Percentiles rank a stretch among this genome's conserved stretches.
Evolutionary conservation across 208 protist genomes (phyloP).

Genomic region (Phytomonas sp.): DNA sequence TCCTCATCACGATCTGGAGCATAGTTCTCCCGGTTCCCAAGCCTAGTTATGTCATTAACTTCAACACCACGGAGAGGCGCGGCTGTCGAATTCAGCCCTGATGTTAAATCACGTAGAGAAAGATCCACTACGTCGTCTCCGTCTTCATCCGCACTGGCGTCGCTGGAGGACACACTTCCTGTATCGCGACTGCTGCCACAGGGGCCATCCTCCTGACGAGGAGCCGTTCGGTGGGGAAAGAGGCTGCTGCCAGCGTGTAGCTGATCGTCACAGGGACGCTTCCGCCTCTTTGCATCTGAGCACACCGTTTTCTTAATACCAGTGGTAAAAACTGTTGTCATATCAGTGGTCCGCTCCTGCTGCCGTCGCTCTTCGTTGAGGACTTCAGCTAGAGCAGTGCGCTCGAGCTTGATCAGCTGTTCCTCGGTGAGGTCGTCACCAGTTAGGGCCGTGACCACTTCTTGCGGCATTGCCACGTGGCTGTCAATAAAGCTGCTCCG

Average conservation of each 20-base stretch:
- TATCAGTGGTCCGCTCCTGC: not conserved
- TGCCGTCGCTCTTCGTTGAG: slow-evolving; percentile 28
- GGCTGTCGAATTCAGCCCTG: not conserved
- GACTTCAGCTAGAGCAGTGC: slow-evolving; percentile 72
- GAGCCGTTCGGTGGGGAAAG: not conserved
- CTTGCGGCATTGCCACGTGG: slow-evolving; percentile 62
- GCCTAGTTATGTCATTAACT: not conserved
- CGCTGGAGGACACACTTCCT: not conserved
- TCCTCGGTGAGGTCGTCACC: slow-evolving; percentile 70
- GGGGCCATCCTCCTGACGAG: slow-evolving; percentile 4
- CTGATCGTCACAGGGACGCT: not conserved
- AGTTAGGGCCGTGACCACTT: slow-evolving; percentile 68
- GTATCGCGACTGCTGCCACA: not conserved
- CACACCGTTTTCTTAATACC: not conserved
- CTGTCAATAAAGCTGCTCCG: slow-evolving; percentile 52
- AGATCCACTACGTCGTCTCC: slow-evolving; percentile 2
- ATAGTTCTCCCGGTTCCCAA: not conserved
- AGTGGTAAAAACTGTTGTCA: not conserved
- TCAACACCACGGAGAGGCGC: not conserved
- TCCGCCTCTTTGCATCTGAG: not conserved
- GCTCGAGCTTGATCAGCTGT: slow-evolving; percentile 89
- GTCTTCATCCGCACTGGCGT: slow-evolving; percentile 6
- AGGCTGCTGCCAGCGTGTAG: not conserved
- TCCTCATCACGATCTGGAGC: no score
- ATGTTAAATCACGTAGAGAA: not conserved